Base-by-base conservation (phyloP, 768 basidiomycete genomes). In the Boletus bicolor region DNA sequence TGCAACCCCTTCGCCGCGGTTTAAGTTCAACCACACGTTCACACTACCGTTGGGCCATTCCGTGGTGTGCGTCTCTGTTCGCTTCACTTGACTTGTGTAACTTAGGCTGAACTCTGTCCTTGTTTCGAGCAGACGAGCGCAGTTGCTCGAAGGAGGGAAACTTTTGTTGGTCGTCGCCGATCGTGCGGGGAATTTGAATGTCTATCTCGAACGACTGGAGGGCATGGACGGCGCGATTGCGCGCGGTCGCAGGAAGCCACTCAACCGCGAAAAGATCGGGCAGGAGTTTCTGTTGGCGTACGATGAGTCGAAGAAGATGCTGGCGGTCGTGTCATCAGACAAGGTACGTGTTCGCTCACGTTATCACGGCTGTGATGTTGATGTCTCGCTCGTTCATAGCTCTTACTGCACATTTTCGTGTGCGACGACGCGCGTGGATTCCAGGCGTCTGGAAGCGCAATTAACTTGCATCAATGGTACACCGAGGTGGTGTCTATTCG, bases 291-390 rank as follows among this genome's bases (percentile, higher is more conserved):
- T 79, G 8, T 49, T 84, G 5, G 73, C 83, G 0, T 82, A 76
- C 55, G 82, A 85, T 44, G 82, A 85, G 59, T 64, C 70, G 10
- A 80, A 76, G 57, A 75, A 78, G 2, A 75, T 79, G 65, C 60
- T 85, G 19, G 75, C 76, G 0, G 54, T 84, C 0, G 77, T 81
- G 51, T 69, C 76, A 6, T 63, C 73, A 0, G 69, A 69, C 5
- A 82, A 77, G 71, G 81, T 76, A 21, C 3, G 53, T 44, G 0
- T 48, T 41, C 11, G 3, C 30, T 26, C 36, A n/a, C 6, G 24
- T 46, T 0, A 35, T 7, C 2, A 0, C 0, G 12, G 1, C 12
- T 1, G 5, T 26, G 1, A 5, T 46, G 3, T 19, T 47, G 10
- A 43, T 0, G 3, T 26, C 36, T 28, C 3, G 10, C 8, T 26